Evolutionary conservation across 1,139 yeast species (phyloP).

Genomic region (Diutina catenulata): DNA sequence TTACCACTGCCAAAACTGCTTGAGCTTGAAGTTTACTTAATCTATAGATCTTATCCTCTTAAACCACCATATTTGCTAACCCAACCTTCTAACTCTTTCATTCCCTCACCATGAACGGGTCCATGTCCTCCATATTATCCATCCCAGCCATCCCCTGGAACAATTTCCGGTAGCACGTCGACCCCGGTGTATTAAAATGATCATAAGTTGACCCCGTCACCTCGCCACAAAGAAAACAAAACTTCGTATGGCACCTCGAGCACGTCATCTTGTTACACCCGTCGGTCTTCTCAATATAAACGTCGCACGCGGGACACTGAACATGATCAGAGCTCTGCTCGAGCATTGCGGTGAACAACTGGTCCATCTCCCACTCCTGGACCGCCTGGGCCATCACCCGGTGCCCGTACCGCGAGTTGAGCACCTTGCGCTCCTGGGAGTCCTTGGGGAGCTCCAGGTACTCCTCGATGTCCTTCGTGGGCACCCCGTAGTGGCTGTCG

Average conservation of each 20-base stretch:
- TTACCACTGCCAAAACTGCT: too few relatives aligned
- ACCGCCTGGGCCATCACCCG: slow-evolving; percentile 30
- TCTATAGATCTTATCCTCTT: too few relatives aligned
- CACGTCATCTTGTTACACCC: slow-evolving; percentile 67
- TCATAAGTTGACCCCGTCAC: slow-evolving; percentile 33
- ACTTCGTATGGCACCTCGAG: slow-evolving; percentile 33
- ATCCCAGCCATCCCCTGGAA: slow-evolving; percentile 44
- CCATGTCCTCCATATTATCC: slow-evolving; percentile 8
- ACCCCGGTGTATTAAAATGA: slow-evolving; percentile 34
- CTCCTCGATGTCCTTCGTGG: slow-evolving; percentile 27
- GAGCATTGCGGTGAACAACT: slow-evolving; percentile 33
- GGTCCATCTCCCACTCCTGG: slow-evolving; percentile 36
- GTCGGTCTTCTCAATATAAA: slow-evolving; percentile 45
- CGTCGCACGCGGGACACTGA: slow-evolving; percentile 44
- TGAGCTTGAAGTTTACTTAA: too few relatives aligned
- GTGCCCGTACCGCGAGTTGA: slow-evolving; percentile 41
- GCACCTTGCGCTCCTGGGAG: slow-evolving; percentile 20
- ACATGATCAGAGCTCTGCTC: slow-evolving; percentile 28
- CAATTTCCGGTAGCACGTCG: slow-evolving; percentile 38
- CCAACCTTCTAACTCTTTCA: not conserved
- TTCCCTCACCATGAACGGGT: not conserved
- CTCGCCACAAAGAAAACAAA: slow-evolving; percentile 50
- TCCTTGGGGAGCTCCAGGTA: slow-evolving; percentile 21
- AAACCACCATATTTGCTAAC: too few relatives aligned
- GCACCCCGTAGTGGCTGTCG: slow-evolving; percentile 23